A percentile compares a stretch with the other conserved stretches of the same genome.
Evolutionary conservation across 2,329 filamentous ascomycete species (phyloP).

Genomic region (Coniella lustricola): DNA sequence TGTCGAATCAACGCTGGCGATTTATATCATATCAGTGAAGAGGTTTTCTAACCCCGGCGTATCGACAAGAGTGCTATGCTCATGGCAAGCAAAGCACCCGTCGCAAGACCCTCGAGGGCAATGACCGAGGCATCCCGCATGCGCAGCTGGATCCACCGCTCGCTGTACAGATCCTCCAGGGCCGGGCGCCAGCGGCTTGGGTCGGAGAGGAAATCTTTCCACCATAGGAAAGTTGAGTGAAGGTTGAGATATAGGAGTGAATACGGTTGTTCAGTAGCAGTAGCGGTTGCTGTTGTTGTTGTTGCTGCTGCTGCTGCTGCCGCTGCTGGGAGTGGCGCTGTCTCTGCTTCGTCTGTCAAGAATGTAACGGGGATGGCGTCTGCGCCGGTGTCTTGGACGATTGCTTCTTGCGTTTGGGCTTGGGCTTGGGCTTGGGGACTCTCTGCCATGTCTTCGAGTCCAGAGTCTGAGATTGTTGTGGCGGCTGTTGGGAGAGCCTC

Average conservation of each 20-base stretch:
- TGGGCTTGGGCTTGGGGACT: too few relatives aligned
- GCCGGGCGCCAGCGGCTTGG: constrained; percentile 41
- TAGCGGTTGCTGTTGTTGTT: constrained; percentile 1
- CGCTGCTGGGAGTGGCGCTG: constrained; percentile 5
- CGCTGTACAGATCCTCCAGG: constrained; percentile 56
- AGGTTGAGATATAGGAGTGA: too few relatives aligned
- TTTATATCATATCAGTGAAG: not conserved
- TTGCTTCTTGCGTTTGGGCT: constrained; percentile 14
- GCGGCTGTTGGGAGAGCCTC: too few relatives aligned
- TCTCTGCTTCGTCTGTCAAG: constrained; percentile 10
- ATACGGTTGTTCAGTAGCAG: too few relatives aligned
- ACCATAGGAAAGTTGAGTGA: constrained; percentile 22
- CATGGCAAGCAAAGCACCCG: constrained; percentile 56
- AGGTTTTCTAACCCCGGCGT: constrained; percentile 27
- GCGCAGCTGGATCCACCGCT: constrained; percentile 53
- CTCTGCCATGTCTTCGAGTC: too few relatives aligned
- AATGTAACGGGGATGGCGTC: constrained; percentile 12
- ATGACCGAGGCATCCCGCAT: constrained; percentile 67
- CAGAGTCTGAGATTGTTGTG: too few relatives aligned
- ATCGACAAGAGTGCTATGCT: constrained; percentile 44
- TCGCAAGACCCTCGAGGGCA: constrained; percentile 58
- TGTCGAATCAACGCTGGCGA: too few relatives aligned
- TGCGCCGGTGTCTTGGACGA: constrained; percentile 25
- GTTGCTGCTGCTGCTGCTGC: not conserved
- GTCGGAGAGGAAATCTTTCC: constrained; percentile 37